Percentiles rank a stretch among this genome's conserved stretches.
phyloP scores from a whole-genome alignment of 2,329 filamentous ascomycete species.

The Amesomyces nigricolor region DNA sequence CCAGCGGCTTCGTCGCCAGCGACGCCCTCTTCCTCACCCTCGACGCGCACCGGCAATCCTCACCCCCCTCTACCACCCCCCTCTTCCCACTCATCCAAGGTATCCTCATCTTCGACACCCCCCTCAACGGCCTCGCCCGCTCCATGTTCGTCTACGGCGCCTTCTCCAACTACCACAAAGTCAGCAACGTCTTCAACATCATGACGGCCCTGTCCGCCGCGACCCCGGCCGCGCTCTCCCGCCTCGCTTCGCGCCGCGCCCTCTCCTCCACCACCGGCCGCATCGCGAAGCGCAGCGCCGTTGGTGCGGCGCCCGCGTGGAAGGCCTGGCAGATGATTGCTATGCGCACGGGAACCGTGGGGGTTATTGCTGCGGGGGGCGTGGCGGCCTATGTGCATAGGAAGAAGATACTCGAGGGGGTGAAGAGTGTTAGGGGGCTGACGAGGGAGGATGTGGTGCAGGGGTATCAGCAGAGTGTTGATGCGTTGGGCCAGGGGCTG shows the following conservation, averaged over 20 bases:
- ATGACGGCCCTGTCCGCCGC: slow-evolving; percentile 50
- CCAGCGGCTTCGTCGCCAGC: slow-evolving; percentile 71
- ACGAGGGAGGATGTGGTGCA: slow-evolving; percentile 44
- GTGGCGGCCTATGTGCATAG: slow-evolving; percentile 77
- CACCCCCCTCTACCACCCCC: slow-evolving; percentile 31
- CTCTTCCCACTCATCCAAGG: slow-evolving; percentile 80
- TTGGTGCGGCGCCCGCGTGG: slow-evolving; percentile 38
- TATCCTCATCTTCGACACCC: slow-evolving; percentile 78
- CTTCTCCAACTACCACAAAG: slow-evolving; percentile 54
- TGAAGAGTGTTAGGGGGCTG: slow-evolving; percentile 42
- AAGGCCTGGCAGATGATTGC: slow-evolving; percentile 59
- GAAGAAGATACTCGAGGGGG: slow-evolving; percentile 54
- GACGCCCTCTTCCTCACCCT: slow-evolving; percentile 72
- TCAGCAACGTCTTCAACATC: slow-evolving; percentile 51
- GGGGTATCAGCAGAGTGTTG: slow-evolving; percentile 45
- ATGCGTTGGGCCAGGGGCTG: slow-evolving; percentile 47
- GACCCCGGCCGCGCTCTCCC: slow-evolving; percentile 40
- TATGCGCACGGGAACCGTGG: slow-evolving; percentile 74
- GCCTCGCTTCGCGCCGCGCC: slow-evolving; percentile 34
- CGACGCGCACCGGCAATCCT: slow-evolving; percentile 48
- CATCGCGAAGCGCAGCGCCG: slow-evolving; percentile 5
- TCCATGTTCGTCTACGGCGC: slow-evolving; percentile 57
- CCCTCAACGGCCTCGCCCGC: slow-evolving; percentile 62
- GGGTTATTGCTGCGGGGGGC: slow-evolving; percentile 72
- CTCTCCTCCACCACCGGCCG: slow-evolving; percentile 23